A percentile compares a stretch with the other conserved stretches of the same genome.
Evolutionary conservation across 805 yeast species (phyloP).

Genomic region (Metschnikowia proteae): DNA sequence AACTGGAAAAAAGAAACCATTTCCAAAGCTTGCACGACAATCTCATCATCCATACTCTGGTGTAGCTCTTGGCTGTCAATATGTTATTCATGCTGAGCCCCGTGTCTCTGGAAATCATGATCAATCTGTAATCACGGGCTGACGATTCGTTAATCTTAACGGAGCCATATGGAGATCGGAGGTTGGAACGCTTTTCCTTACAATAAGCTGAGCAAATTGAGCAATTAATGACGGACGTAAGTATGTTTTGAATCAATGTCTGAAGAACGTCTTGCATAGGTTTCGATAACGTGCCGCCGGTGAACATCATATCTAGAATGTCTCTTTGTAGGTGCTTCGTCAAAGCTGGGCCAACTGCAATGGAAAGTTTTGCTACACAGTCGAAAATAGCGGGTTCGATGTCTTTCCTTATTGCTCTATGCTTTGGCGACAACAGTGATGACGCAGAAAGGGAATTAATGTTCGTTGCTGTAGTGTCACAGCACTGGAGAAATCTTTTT

Average conservation of each 20-base stretch:
- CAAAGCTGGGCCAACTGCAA: constrained; percentile 88
- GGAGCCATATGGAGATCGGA: constrained; percentile 76
- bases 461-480: constrained; percentile 21
- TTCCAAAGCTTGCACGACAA: constrained; percentile 73
- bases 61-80: constrained; percentile 28
- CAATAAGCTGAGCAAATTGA: constrained; percentile 66
- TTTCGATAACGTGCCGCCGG: constrained; percentile 75
- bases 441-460: constrained; percentile 25
- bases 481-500: too few species aligned
- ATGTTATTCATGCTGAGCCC: constrained; percentile 37
- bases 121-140: constrained; percentile 76
- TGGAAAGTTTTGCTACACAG: constrained; percentile 81
- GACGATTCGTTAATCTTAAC: constrained; percentile 55
- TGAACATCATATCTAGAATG: constrained; percentile 69
- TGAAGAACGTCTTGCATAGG: constrained; percentile 74
- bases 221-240: constrained; percentile 69
- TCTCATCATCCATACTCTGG: constrained; percentile 35
- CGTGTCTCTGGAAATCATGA: constrained; percentile 69
- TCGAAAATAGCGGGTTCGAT: constrained; percentile 83
- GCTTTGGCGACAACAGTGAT: constrained; percentile 43
- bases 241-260: constrained; percentile 60
- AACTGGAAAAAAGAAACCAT: constrained; percentile 75
- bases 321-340: constrained; percentile 85
- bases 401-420: constrained; percentile 57
- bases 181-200: constrained; percentile 78